phyloP scores from a whole-genome alignment of 306 rosid species.

The Corylus avellana region DNA sequence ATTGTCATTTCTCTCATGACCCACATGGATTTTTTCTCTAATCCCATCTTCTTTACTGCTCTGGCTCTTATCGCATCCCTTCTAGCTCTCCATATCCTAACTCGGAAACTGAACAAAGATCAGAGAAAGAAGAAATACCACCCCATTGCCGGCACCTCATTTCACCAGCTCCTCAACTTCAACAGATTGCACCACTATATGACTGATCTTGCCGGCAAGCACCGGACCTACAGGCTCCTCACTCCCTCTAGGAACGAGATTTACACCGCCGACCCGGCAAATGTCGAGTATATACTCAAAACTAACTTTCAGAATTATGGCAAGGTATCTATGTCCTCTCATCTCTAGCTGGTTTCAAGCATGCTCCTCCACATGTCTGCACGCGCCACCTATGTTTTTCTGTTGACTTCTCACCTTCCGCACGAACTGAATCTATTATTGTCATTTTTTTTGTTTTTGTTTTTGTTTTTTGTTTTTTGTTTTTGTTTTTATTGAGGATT shows the following conservation, averaged over 20 bases:
- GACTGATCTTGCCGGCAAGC: constrained; percentile 71
- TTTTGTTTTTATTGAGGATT: not conserved
- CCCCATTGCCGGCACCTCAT: constrained; percentile 70
- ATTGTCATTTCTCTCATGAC: not conserved
- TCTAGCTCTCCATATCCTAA: constrained; percentile 23
- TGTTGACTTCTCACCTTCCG: too few relatives aligned
- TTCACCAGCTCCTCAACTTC: constrained; percentile 71
- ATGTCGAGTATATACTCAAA: constrained; percentile 80
- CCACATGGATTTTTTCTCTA: constrained; percentile 44
- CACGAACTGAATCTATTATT: too few relatives aligned
- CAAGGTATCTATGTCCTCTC: constrained; percentile 49
- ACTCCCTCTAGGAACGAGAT: constrained; percentile 57
- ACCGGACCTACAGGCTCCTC: constrained; percentile 75
- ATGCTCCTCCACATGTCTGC: too few relatives aligned
- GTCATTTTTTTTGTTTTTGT: too few relatives aligned
- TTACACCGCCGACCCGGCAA: constrained; percentile 69
- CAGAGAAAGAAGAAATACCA: constrained; percentile 50
- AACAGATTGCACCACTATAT: constrained; percentile 68
- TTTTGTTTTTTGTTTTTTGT: too few relatives aligned
- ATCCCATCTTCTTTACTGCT: constrained; percentile 31
- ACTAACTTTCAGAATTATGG: constrained; percentile 57
- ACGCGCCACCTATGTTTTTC: too few relatives aligned
- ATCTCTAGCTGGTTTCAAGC: not conserved
- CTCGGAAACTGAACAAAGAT: constrained; percentile 27
- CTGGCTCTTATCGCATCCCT: constrained; percentile 37